Base-by-base conservation (phyloP, 768 basidiomycete genomes). In the Filobasidium floriforme region DNA sequence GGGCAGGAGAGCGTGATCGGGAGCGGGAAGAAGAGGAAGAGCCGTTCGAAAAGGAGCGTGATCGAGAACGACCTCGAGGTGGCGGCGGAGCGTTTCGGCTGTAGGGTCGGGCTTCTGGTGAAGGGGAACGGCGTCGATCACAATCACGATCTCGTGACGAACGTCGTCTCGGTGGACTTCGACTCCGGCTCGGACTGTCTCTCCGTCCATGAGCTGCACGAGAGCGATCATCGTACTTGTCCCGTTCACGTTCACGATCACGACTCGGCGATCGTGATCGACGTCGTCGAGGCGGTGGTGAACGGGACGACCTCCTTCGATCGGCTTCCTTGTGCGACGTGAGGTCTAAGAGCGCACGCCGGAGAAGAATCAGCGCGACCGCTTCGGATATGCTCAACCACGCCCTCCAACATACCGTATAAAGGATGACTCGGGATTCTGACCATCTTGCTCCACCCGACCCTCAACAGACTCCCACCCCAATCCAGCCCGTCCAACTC, bases 401-500 rank as follows among this genome's bases (percentile, higher is more conserved):
- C 22, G 9, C 15, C 28, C n/a, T n/a, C 5, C 51, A 5, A 55
- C 81, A 72, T 67, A 96, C 94, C 86, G 81, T 90, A 97, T 1
- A 79, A 68, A 9, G 82, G 76, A 76, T 87, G 88, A 0, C 83
- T 80, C 37, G 88, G 90, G 54, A 96, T 81, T 18, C 92, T 89
- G 7, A 98, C 89, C 1, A 93, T 90, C 80, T 98, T 98, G 75
- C 94, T 94, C 93, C 94, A 99, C 15, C 92, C 92, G 6, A 93
- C 90, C 15, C 90, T 83, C 4, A 99, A 80, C 24, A 90, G 77
- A 44, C 84, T 89, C 7, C 93, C 93, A 65, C 89, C 90, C 96
- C 94, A 99, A 52, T 96, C 91, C 67, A 87, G 86, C 1, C 93
- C 92, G 72, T 99, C 96, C 63, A 90, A 84, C 75, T 94, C 89